Evolutionary conservation across 1,139 yeast species (phyloP), one percentile per base, ranked within the genome.

Genomic region (Diutina rugosa): DNA sequence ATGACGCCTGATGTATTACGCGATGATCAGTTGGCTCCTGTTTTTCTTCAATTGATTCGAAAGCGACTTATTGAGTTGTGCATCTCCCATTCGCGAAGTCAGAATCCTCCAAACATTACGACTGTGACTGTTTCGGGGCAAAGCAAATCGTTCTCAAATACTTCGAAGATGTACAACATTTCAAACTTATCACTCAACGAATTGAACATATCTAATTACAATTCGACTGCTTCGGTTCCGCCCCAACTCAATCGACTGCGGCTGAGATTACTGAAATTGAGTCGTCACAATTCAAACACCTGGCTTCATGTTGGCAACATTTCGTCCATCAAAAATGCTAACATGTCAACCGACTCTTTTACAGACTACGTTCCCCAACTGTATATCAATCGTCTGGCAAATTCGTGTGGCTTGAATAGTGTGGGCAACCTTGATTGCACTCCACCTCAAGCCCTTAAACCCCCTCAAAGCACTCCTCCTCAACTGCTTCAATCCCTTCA

Each of bases 291-390:
- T 60, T 73, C 78, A 21, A 67, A 67, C 56, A 62, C 69, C 59
- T 76, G 80, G 80, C 67, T 76, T 54, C 80, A 76, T 63, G 77
- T 76, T 51, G 80, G 80, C 1, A 76, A 76, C 60, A 67, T 76
- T 58, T 70, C 66, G 60, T 72, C 67, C 55, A 68, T 73, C 29
- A 28, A 47, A 55, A 54, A 59, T 53, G 68, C 64, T 30, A 70
- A 71, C 59, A 67, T 63, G 14, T 72, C 77, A 57, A 69, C 79
- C 0, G 80, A 76, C 59, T 73, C 77, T 3, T 69, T 76, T 59
- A 78, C 54, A 10, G 56, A 48, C 28, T 28, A 47, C 8, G 35
- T 26, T 30, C 56, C 48, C 1, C 78, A 72, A 57, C 67, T 75
- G 10, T 67, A 72, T 49, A 72, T 75, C 32, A 69, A 69, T 58